These are phyloP conservation scores for Spergularia bocconei DNA, from an alignment of 148 eudicot species.

Conservation along the genomic window DNA sequence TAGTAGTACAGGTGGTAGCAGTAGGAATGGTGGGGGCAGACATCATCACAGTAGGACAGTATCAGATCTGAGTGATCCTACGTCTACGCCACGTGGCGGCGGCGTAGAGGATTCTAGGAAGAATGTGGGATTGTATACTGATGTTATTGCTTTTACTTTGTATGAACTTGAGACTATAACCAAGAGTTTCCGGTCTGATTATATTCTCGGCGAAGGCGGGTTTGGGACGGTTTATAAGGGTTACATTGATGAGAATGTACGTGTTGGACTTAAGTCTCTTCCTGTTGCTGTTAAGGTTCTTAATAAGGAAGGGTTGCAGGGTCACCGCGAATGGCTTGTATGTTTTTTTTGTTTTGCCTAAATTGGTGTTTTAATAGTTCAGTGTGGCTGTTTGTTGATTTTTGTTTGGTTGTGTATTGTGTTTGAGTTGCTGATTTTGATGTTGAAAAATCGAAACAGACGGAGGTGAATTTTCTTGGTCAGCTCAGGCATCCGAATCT, in stretches of 20 bases:
- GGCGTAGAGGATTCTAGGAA: slow-evolving; percentile 55
- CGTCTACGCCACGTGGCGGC: slow-evolving; percentile 47
- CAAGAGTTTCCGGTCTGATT: slow-evolving; percentile 91
- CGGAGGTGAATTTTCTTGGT: slow-evolving; percentile 92
- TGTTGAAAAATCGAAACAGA: slow-evolving; percentile 33
- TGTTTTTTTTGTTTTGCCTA: slow-evolving; percentile 20
- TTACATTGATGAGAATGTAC: slow-evolving; percentile 87
- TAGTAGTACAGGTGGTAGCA: slow-evolving; percentile 19
- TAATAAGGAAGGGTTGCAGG: slow-evolving; percentile 93
- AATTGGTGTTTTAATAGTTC: neutral
- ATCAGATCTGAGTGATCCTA: slow-evolving; percentile 75
- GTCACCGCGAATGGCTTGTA: slow-evolving; percentile 95
- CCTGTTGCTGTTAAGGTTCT: slow-evolving; percentile 97
- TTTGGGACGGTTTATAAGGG: slow-evolving; percentile 96
- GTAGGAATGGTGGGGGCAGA: slow-evolving; percentile 29
- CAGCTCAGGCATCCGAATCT: slow-evolving; percentile 90
- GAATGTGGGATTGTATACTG: slow-evolving; percentile 70
- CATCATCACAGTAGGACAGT: slow-evolving; percentile 54
- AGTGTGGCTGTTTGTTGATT: neutral
- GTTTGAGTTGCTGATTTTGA: slow-evolving; percentile 1
- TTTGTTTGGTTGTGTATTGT: neutral
- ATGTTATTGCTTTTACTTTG: slow-evolving; percentile 80
- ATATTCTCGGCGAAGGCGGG: slow-evolving; percentile 90
- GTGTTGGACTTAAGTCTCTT: slow-evolving; percentile 90
- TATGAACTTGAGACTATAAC: slow-evolving; percentile 92